phyloP scores from a whole-genome alignment of 148 eudicot genomes.

The Cornus controversa region DNA sequence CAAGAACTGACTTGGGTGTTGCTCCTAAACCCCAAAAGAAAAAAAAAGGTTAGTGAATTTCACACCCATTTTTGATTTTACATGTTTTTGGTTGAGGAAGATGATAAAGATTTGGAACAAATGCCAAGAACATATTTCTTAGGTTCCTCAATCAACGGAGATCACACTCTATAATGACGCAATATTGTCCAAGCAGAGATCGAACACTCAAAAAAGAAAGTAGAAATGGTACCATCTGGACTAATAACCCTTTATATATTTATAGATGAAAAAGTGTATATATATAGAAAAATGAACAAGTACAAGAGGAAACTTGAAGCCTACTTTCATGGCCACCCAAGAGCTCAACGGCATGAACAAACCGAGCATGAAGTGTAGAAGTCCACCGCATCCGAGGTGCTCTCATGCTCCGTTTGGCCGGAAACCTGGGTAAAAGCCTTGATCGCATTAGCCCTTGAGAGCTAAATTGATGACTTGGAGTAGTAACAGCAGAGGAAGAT shows the following conservation, averaged over 20 bases:
- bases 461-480: constrained; percentile 15
- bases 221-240: no score
- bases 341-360: constrained; percentile 96
- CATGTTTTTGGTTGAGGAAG: no score
- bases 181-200: no score
- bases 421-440: constrained; percentile 68
- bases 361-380: constrained; percentile 83
- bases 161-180: no score
- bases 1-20: constrained; percentile 93
- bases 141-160: no score
- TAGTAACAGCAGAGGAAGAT: constrained; percentile 12
- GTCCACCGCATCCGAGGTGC: constrained; percentile 99
- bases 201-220: no score
- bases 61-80: background rate
- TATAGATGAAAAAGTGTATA: background rate
- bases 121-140: no score
- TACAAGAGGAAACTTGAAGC: background rate
- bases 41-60: background rate
- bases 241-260: background rate
- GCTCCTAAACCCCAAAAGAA: constrained; percentile 55
- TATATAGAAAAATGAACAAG: background rate
- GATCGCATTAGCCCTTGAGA: constrained; percentile 56
- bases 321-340: constrained; percentile 98
- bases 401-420: constrained; percentile 83
- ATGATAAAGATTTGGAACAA: no score